Evolutionary conservation across 805 yeast genomes (phyloP).

Genomic region (Yarrowia bubula): DNA sequence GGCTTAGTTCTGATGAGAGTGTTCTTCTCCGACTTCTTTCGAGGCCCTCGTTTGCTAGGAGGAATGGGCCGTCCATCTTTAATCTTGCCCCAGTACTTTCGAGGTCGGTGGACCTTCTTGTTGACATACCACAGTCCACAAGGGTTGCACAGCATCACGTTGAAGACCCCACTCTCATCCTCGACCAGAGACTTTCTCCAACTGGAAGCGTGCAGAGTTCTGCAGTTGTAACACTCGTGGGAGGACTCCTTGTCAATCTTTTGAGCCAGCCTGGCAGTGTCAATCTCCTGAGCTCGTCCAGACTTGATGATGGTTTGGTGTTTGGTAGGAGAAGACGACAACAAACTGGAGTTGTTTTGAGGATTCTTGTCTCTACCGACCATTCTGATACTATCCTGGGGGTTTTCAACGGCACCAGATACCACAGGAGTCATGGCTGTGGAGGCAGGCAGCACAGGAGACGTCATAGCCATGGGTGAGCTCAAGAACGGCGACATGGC

Average conservation of each 20-base stretch:
- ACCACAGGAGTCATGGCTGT: not conserved
- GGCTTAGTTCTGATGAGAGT: not conserved
- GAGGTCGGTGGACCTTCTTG: constrained; percentile 34
- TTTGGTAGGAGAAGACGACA: constrained; percentile 9
- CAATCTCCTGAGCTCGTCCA: constrained; percentile 15
- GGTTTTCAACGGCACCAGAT: not conserved
- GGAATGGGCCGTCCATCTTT: constrained; percentile 21
- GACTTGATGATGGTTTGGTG: constrained; percentile 2
- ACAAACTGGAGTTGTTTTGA: not conserved
- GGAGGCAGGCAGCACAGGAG: not conserved
- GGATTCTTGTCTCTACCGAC: not conserved
- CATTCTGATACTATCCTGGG: not conserved
- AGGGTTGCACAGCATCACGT: constrained; percentile 33
- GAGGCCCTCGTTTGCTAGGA: constrained; percentile 3
- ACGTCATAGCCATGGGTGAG: not conserved
- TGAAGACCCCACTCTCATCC: constrained; percentile 28
- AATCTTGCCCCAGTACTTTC: constrained; percentile 31
- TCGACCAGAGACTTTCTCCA: constrained; percentile 35
- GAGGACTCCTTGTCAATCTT: constrained; percentile 33
- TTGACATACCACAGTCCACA: constrained; percentile 34
- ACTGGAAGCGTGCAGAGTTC: constrained; percentile 36
- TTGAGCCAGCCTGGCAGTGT: constrained; percentile 25
- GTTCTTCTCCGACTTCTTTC: constrained; percentile 16
- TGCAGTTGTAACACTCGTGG: constrained; percentile 38
- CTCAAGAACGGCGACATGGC: constrained; percentile 11